phyloP scores from a whole-genome alignment of 371 early-diverging fungal genomes.

The Lichtheimia ramosa region DNA sequence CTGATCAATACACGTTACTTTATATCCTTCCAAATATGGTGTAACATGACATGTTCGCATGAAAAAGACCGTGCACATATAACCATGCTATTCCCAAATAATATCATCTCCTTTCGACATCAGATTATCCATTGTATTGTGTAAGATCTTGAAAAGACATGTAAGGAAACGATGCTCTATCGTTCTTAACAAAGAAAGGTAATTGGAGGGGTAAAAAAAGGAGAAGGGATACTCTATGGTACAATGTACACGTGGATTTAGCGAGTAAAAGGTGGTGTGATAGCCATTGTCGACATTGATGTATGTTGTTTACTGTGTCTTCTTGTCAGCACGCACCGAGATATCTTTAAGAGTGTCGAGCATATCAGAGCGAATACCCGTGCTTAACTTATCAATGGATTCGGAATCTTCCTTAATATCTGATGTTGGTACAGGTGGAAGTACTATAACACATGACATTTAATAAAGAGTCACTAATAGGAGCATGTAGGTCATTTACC shows the following conservation, averaged over 20 bases:
- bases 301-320: slow-evolving; percentile 19
- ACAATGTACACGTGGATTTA: not conserved
- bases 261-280: not conserved
- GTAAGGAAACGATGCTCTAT: not conserved
- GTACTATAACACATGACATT: slow-evolving; percentile 36
- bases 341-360: slow-evolving; percentile 69
- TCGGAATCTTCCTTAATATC: slow-evolving; percentile 62
- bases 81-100: too few species aligned
- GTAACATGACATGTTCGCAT: too few species aligned
- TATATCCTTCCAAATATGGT: too few species aligned
- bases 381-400: slow-evolving; percentile 70
- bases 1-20: too few species aligned
- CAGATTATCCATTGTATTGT: too few species aligned
- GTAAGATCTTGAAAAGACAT: not conserved
- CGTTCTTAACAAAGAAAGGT: not conserved
- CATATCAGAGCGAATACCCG: slow-evolving; percentile 73
- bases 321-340: slow-evolving; percentile 29
- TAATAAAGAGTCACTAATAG: too few species aligned
- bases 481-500: slow-evolving; percentile 29
- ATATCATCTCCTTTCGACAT: too few species aligned
- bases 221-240: not conserved
- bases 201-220: slow-evolving; percentile 1
- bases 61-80: too few species aligned
- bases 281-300: not conserved
- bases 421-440: slow-evolving; percentile 76